Conservation (phyloP, 352 stramenopile genomes). For the Globisporangium heterothallicum region DNA sequence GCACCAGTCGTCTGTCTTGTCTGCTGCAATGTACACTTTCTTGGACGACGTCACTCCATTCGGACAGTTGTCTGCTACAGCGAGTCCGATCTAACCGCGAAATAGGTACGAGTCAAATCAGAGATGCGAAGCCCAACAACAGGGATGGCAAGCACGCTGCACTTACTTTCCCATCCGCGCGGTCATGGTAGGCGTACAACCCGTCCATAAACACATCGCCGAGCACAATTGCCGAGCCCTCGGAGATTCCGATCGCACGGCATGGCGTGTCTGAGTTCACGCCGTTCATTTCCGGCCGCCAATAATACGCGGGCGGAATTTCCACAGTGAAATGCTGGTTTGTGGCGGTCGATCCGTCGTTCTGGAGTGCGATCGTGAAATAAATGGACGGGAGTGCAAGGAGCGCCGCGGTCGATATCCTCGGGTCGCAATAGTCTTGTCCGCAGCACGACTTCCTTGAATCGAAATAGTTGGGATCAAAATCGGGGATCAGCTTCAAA, state of each 20-base stretch:
- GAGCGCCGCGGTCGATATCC: conserved; percentile 36
- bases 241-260: conserved; percentile 72
- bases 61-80: conserved; percentile 70
- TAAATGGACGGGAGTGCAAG: conserved; percentile 74
- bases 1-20: conserved; percentile 48
- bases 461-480: conserved; percentile 71
- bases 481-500: conserved; percentile 46
- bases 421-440: conserved; percentile 66
- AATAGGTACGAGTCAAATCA: no score
- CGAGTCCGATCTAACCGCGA: conserved; percentile 54
- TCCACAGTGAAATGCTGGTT: conserved; percentile 69
- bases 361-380: conserved; percentile 61
- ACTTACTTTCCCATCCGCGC: conserved; percentile 33
- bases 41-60: conserved; percentile 75
- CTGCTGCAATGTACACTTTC: conserved; percentile 40
- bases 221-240: conserved; percentile 61
- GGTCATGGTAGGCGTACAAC: conserved; percentile 74
- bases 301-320: conserved; percentile 82
- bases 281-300: conserved; percentile 75
- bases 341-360: conserved; percentile 32
- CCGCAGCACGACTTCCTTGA: conserved; percentile 59
- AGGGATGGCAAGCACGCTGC: no score
- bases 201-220: conserved; percentile 86
- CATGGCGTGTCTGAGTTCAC: conserved; percentile 43
- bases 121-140: no score